Percentiles rank a stretch among this genome's conserved stretches.
Conservation (phyloP, 148 eudicot genomes). For the Arbutus unedo region DNA sequence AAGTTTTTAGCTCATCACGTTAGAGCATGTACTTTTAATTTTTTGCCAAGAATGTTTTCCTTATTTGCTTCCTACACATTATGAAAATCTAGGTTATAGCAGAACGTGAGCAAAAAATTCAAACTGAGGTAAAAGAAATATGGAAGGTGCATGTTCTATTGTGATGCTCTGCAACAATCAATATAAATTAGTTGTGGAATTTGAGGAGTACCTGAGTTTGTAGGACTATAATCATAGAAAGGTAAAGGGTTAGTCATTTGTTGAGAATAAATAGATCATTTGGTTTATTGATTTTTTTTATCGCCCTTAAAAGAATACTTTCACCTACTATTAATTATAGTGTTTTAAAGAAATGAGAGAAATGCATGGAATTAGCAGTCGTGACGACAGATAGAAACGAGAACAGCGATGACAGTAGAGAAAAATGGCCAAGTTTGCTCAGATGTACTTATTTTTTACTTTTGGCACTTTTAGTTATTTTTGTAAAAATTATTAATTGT, state of each 20-base stretch:
- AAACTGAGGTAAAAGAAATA: conserved; percentile 94
- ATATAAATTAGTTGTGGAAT: conserved; percentile 92
- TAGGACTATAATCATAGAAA: conserved; percentile 98
- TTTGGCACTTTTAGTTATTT: not conserved
- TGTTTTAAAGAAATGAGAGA: conserved; percentile 92
- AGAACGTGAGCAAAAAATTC: conserved; percentile 98
- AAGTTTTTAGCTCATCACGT: no score
- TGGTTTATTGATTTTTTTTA: not conserved
- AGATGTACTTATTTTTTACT: conserved; percentile 47
- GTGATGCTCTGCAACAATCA: conserved; percentile 98
- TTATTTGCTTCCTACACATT: conserved; percentile 98
- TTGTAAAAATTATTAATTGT: not conserved
- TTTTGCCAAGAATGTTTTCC: no score
- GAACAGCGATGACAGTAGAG: conserved; percentile 86
- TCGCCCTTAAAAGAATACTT: no score
- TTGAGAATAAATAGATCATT: not conserved
- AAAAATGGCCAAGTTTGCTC: conserved; percentile 95
- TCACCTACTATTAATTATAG: no score
- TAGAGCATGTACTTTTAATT: no score
- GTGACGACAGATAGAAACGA: conserved; percentile 89
- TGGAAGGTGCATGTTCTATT: conserved; percentile 75
- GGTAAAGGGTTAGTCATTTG: conserved; percentile 38
- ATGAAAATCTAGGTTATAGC: conserved; percentile 98
- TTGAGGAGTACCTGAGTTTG: conserved; percentile 93
- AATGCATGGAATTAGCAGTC: conserved; percentile 88